Evolutionary conservation across 2,329 filamentous ascomycete species (phyloP).

Genomic region (Hymenotorrendiella dingleyae): DNA sequence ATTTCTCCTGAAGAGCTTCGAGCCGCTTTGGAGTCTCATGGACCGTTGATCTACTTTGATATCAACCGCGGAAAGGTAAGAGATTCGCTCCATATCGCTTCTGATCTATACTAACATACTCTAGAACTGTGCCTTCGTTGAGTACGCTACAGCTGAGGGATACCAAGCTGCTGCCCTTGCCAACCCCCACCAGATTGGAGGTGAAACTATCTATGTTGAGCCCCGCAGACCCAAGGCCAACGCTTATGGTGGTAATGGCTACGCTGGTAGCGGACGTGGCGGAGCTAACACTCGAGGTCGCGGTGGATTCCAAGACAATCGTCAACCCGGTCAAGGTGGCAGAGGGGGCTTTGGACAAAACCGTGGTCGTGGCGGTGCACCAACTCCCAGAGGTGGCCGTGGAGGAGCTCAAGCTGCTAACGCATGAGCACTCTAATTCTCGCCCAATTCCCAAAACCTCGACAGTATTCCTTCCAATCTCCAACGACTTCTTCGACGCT

Average conservation of each 20-base stretch:
- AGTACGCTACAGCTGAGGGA: slow-evolving; percentile 74
- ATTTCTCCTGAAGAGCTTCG: slow-evolving; percentile 70
- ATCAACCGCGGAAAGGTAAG: slow-evolving; percentile 79
- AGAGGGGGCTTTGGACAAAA: slow-evolving; percentile 37
- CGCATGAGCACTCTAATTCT: slow-evolving; percentile 12
- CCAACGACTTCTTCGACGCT: slow-evolving; percentile 14
- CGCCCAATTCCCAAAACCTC: slow-evolving; percentile 10
- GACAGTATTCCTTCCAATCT: slow-evolving; percentile 6
- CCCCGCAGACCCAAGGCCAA: slow-evolving; percentile 74
- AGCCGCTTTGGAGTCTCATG: slow-evolving; percentile 63
- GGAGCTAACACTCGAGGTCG: slow-evolving; percentile 59
- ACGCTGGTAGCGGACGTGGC: slow-evolving; percentile 56
- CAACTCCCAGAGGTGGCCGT: slow-evolving; percentile 59
- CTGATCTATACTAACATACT: slow-evolving; percentile 11
- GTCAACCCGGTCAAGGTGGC: slow-evolving; percentile 30
- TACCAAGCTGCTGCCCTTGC: slow-evolving; percentile 77
- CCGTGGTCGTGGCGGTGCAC: slow-evolving; percentile 60
- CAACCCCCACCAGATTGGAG: slow-evolving; percentile 81
- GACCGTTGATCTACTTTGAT: slow-evolving; percentile 67
- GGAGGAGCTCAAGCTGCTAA: slow-evolving; percentile 31
- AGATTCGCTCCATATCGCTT: slow-evolving; percentile 36
- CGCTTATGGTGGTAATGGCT: slow-evolving; percentile 65
- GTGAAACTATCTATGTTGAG: slow-evolving; percentile 79
- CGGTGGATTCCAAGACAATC: slow-evolving; percentile 57
- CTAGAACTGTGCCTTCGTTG: slow-evolving; percentile 94